Evolutionary conservation across 768 basidiomycete species (phyloP).

Genomic region (Tulasnella calospora): DNA sequence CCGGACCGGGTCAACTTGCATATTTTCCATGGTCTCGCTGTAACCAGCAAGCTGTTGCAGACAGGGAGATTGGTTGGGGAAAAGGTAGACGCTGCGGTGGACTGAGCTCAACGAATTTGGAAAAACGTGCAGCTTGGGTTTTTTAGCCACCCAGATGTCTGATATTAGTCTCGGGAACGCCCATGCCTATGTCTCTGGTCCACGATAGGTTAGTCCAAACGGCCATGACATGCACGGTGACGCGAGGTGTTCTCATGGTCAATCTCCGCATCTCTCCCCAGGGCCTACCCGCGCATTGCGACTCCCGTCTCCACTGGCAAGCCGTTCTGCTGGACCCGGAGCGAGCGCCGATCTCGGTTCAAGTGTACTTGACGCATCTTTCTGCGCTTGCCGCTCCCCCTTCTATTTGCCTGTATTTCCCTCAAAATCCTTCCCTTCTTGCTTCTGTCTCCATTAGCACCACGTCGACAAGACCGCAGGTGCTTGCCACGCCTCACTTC

Average conservation of each 20-base stretch:
- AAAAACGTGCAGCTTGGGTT: not conserved
- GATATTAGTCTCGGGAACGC: not conserved
- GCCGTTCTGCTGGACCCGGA: slow-evolving; percentile 12
- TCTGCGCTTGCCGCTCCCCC: not conserved
- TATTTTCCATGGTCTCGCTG: not conserved
- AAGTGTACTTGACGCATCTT: not conserved
- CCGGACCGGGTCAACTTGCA: not conserved
- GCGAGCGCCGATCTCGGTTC: slow-evolving; percentile 11
- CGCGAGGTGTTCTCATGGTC: slow-evolving; percentile 17
- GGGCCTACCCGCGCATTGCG: not conserved
- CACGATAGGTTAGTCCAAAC: slow-evolving; percentile 11
- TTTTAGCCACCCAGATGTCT: not conserved
- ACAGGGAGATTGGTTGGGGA: not conserved
- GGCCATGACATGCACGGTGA: not conserved
- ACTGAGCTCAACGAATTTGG: not conserved
- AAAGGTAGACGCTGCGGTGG: not conserved
- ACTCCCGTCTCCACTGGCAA: slow-evolving; percentile 4
- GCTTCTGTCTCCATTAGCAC: slow-evolving; percentile 17
- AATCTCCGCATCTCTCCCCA: slow-evolving; percentile 16
- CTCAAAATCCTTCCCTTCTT: not conserved
- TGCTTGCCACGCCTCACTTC: slow-evolving; percentile 7
- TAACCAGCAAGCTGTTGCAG: not conserved
- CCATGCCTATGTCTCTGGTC: slow-evolving; percentile 2
- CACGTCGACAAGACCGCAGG: slow-evolving; percentile 6
- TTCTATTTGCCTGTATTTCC: slow-evolving; percentile 8